These are phyloP conservation scores for Apiotrichum mycotoxinovorans DNA, from an alignment of 1,284 basidiomycete genomes.

Conservation along the genomic window DNA sequence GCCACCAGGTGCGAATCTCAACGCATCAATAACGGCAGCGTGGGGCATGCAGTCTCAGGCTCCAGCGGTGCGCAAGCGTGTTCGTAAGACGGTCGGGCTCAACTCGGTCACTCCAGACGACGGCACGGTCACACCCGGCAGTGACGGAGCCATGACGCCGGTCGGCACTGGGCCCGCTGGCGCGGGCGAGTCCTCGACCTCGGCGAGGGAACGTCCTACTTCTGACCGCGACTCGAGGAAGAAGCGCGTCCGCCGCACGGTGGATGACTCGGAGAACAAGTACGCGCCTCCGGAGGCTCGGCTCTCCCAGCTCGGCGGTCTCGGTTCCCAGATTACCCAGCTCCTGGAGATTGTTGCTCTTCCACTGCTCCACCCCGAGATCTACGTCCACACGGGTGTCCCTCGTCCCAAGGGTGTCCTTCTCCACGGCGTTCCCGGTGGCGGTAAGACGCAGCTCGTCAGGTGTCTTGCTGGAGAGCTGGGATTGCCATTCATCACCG, in stretches of 20 bases:
- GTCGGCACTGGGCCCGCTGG: background rate
- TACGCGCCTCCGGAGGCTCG: constrained; percentile 46
- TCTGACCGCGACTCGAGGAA: constrained; percentile 11
- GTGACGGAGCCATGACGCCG: constrained; percentile 5
- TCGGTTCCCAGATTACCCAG: constrained; percentile 81
- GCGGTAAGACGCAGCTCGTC: constrained; percentile 89
- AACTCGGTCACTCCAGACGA: constrained; percentile 10
- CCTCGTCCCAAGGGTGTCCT: constrained; percentile 91
- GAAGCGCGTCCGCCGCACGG: constrained; percentile 21
- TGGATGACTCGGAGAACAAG: constrained; percentile 22
- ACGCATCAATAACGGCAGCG: constrained; percentile 43
- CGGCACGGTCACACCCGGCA: constrained; percentile 6
- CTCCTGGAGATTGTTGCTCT: constrained; percentile 92
- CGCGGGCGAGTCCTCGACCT: background rate
- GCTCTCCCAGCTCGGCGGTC: constrained; percentile 84
- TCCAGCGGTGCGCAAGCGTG: constrained; percentile 10
- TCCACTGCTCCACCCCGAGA: constrained; percentile 91
- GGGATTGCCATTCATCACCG: constrained; percentile 83
- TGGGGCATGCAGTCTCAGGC: constrained; percentile 28
- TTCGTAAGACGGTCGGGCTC: constrained; percentile 18
- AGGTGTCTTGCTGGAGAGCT: constrained; percentile 92
- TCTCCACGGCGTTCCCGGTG: constrained; percentile 92
- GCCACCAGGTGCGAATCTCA: constrained; percentile 23
- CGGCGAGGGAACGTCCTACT: background rate
- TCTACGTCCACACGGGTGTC: constrained; percentile 89